Evolutionary conservation across 2,329 filamentous ascomycete species (phyloP).

Genomic region (Aspergillus luchuensis): DNA sequence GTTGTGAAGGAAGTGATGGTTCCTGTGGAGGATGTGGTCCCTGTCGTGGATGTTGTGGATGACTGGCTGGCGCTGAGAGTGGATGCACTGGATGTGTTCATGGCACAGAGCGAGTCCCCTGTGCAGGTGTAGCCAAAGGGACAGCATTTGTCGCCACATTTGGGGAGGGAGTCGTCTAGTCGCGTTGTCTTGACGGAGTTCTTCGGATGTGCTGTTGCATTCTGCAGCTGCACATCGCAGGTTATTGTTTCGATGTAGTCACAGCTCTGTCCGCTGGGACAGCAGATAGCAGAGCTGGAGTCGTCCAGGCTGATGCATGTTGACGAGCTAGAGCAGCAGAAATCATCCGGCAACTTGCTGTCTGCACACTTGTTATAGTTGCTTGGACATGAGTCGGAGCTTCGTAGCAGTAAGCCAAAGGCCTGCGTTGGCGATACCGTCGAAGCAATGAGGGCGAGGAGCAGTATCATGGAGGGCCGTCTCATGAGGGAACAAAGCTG

Average conservation of each 20-base stretch:
- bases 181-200: conserved; percentile 46
- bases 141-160: conserved; percentile 48
- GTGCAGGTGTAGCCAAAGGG: conserved; percentile 51
- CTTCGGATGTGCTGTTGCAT: conserved; percentile 41
- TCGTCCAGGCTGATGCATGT: conserved; percentile 47
- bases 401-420: conserved; percentile 26
- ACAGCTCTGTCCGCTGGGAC: conserved; percentile 46
- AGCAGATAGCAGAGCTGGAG: conserved; percentile 49
- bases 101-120: conserved; percentile 30
- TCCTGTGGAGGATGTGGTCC: conserved; percentile 17
- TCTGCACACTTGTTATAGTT: conserved; percentile 40
- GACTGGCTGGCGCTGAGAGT: conserved; percentile 20
- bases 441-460: conserved; percentile 26
- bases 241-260: conserved; percentile 45
- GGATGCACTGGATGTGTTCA: conserved; percentile 29
- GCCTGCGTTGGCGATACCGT: conserved; percentile 26
- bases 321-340: conserved; percentile 46
- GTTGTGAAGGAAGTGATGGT: conserved; percentile 28
- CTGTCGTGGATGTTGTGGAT: conserved; percentile 12
- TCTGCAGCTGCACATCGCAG: conserved; percentile 47
- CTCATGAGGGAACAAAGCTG: background rate
- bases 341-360: conserved; percentile 42
- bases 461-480: conserved; percentile 23
- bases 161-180: conserved; percentile 42
- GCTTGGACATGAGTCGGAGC: conserved; percentile 33